Base-by-base conservation (phyloP, 2,329 filamentous ascomycete genomes). In the Aspergillus flavus region DNA sequence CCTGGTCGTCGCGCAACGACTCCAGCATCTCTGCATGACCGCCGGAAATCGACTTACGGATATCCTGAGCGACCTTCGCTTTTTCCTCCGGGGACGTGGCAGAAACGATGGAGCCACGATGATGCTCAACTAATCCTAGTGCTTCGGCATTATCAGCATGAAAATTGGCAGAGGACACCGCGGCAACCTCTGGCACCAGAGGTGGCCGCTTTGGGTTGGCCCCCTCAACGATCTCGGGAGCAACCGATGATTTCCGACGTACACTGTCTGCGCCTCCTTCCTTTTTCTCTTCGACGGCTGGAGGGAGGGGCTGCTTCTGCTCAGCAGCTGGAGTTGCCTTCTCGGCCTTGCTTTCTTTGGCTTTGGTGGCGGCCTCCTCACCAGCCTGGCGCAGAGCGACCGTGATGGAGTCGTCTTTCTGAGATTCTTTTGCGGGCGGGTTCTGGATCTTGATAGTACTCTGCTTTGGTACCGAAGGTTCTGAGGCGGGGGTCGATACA, bases 381-480 rank as follows among this genome's bases (percentile, higher is more conserved):
- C 81, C 77, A 2, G 80, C 80, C 69, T 82, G 80, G 56, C 81
- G 74, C 58, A 83, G 67, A 2, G 80, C 76, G 11, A 78, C 64
- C 1, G 78, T 75, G n/a, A 79, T 71, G 3, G 72, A 73, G 7
- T 76, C 72, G 30, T 80, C 77, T 58, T 75, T 77, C 53, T 73
- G 75, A 23, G 69, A 72, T 50, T 76, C 74, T 39, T 76, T 74
- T 6, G 74, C 71, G 7, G 78, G 76, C 2, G 78, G 78, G 52
- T 71, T 75, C 61, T 79, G 78, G 55, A 80, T 80, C 61, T 79
- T 78, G 56, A 80, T 79, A 11, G 76, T 79, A 56, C 72, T 74
- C 23, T 71, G 73, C 64, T 73, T 76, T 53, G 65, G 75, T 34
- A 64, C 67, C n/a, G 65, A 60, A 19, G 63, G 59, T 50, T 70